phyloP scores from a whole-genome alignment of 495 filamentous ascomycete species.

The Xylaria nigripes region DNA sequence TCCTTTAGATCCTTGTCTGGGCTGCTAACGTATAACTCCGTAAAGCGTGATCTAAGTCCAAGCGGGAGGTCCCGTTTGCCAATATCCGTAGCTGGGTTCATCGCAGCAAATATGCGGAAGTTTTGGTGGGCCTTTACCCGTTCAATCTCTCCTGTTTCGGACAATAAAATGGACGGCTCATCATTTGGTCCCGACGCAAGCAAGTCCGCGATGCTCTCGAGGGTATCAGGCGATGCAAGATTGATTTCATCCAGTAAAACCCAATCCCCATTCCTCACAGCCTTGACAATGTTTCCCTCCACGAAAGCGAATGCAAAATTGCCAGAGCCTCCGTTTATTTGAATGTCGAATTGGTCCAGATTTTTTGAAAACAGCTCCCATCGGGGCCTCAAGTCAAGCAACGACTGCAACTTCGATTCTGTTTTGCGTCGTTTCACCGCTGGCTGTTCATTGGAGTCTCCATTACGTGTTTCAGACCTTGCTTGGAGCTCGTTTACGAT shows the following conservation, averaged over 20 bases:
- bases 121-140: conserved; percentile 81
- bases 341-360: conserved; percentile 71
- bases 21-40: conserved; percentile 84
- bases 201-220: conserved; percentile 87
- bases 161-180: conserved; percentile 72
- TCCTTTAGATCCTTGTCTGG: conserved; percentile 80
- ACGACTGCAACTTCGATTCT: conserved; percentile 55
- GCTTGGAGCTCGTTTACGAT: conserved; percentile 48
- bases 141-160: conserved; percentile 86
- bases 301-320: conserved; percentile 93
- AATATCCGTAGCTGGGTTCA: conserved; percentile 97
- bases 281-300: conserved; percentile 89
- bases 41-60: conserved; percentile 79
- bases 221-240: conserved; percentile 82
- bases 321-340: conserved; percentile 66
- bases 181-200: conserved; percentile 58
- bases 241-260: conserved; percentile 98
- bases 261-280: conserved; percentile 91
- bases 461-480: conserved; percentile 29
- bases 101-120: conserved; percentile 94
- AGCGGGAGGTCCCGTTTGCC: conserved; percentile 89
- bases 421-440: conserved; percentile 76
- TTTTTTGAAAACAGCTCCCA: conserved; percentile 76
- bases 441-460: conserved; percentile 44
- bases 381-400: conserved; percentile 52